Base-by-base conservation (phyloP, 208 protist species). In the Leishmania guyanensis region DNA sequence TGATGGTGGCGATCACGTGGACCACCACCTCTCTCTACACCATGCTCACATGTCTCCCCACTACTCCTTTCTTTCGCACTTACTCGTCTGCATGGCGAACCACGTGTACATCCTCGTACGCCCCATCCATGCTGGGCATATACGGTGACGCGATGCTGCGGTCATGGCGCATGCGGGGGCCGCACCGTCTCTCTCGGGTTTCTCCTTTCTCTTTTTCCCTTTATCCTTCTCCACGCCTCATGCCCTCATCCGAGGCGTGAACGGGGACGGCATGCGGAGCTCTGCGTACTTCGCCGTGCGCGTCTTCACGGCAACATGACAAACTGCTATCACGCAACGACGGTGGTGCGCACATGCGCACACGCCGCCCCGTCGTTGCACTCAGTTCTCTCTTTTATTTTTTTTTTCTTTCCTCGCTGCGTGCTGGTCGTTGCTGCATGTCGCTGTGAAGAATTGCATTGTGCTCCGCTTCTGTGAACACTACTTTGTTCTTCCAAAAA, bases 401-500 rank as follows among this genome's bases (percentile, higher is more conserved):
- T 5, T 36, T 36, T 73, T 66, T 5, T 56, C 20, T 48, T 26
- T 39, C 9, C 43, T 20, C 16, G 39, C 51, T 5, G 51, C 46
- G 51, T 14, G 29, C 51, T 22, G 5, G 2, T 58, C 39, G 72
- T 53, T 20, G 12, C 6, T 50, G 43, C 65, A 80, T 46, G 50
- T 8, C 2, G 0, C 53, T 22, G 72, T 17, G 51, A 43, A 95
- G 92, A 80, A 90, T 92, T 39, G 83, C 91, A 20, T 84, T 96
- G 51, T 91, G 89, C 80, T 91, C 92, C 6, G 85, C 87, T 51
- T 86, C 80, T 5, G 82, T 94, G 2, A 87, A 87, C 16, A 43
- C 76, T 3, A 83, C 80, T 3, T 29, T 89, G 39, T 93, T 96
- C 51, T 94, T 94, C 65, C 56, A 79, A 22, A 84, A 87, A 8